Evolutionary conservation across 1,284 basidiomycete genomes (phyloP).

Genomic region (Trichosporon faecale): DNA sequence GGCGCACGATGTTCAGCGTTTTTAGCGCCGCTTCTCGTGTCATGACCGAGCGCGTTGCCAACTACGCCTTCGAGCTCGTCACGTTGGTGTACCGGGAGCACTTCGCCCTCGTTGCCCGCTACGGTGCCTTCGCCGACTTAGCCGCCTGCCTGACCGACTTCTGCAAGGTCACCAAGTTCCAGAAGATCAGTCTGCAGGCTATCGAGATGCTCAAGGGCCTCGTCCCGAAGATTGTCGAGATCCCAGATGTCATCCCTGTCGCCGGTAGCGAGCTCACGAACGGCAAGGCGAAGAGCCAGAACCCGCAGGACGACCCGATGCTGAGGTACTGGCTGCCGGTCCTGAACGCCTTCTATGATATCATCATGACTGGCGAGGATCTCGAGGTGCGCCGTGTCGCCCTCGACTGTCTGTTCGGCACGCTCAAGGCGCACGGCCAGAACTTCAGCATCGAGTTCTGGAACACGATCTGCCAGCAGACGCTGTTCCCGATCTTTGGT

Average conservation of each 20-base stretch:
- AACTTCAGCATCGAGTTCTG: slow-evolving; percentile 91
- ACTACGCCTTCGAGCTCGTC: slow-evolving; percentile 94
- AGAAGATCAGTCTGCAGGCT: slow-evolving; percentile 93
- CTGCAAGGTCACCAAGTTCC: slow-evolving; percentile 97
- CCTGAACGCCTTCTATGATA: slow-evolving; percentile 95
- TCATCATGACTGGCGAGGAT: slow-evolving; percentile 99
- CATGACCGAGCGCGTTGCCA: slow-evolving; percentile 91
- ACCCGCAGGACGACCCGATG: slow-evolving; percentile 70
- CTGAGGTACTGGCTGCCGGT: slow-evolving; percentile 97
- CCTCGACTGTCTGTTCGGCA: slow-evolving; percentile 90
- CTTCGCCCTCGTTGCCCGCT: slow-evolving; percentile 82
- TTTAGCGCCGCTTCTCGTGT: slow-evolving; percentile 95
- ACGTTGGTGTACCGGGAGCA: slow-evolving; percentile 86
- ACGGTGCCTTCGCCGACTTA: slow-evolving; percentile 92
- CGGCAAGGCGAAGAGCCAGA: slow-evolving; percentile 18
- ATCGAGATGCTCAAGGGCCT: slow-evolving; percentile 93
- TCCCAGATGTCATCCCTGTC: slow-evolving; percentile 59
- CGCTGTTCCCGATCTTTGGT: slow-evolving; percentile 97
- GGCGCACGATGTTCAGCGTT: slow-evolving; percentile 98
- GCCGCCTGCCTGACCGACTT: slow-evolving; percentile 98
- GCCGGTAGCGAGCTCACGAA: slow-evolving; percentile 12
- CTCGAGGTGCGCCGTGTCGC: slow-evolving; percentile 94
- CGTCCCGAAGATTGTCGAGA: slow-evolving; percentile 85
- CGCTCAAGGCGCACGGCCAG: slow-evolving; percentile 84
- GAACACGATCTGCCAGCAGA: slow-evolving; percentile 95